phyloP scores from a whole-genome alignment of 2,329 filamentous ascomycete species.

The Cyphellophora europaea region DNA sequence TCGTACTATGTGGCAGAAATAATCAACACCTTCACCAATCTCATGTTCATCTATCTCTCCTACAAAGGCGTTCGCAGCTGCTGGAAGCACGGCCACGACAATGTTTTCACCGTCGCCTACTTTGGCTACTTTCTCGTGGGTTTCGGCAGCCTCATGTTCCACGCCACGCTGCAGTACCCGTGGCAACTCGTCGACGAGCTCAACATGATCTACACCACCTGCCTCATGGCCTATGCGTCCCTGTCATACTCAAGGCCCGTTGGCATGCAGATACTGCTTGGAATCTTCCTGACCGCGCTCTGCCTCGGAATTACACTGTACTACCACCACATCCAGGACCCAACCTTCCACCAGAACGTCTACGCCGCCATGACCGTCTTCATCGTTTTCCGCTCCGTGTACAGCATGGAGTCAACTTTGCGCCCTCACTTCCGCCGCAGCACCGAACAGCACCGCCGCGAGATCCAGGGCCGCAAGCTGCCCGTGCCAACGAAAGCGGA shows the following conservation, averaged over 20 bases:
- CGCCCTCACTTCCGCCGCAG: conserved; percentile 47
- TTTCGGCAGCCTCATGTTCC: conserved; percentile 53
- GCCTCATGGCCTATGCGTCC: conserved; percentile 61
- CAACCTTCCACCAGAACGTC: conserved; percentile 71
- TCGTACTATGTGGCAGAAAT: conserved; percentile 69
- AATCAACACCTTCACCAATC: conserved; percentile 72
- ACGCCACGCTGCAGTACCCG: conserved; percentile 57
- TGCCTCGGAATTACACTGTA: conserved; percentile 65
- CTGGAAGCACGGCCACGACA: conserved; percentile 60
- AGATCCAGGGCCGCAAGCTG: conserved; percentile 25
- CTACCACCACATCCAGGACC: conserved; percentile 76
- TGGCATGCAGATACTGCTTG: conserved; percentile 45
- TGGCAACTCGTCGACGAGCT: conserved; percentile 65
- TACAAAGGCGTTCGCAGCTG: conserved; percentile 67
- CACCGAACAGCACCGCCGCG: conserved; percentile 35
- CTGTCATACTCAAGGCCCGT: conserved; percentile 59
- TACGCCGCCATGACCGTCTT: conserved; percentile 64
- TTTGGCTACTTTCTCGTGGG: conserved; percentile 53
- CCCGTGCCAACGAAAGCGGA: conserved; percentile 32
- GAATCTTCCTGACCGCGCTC: conserved; percentile 44
- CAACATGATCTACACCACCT: conserved; percentile 65
- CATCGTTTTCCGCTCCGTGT: conserved; percentile 65
- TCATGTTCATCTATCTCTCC: conserved; percentile 71
- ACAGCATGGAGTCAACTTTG: conserved; percentile 62
- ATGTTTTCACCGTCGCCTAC: conserved; percentile 63